Evolutionary conservation across 2,329 filamentous ascomycete species (phyloP), one percentile per base, ranked within the genome.

Genomic region (Pestalotiopsis sp.): DNA sequence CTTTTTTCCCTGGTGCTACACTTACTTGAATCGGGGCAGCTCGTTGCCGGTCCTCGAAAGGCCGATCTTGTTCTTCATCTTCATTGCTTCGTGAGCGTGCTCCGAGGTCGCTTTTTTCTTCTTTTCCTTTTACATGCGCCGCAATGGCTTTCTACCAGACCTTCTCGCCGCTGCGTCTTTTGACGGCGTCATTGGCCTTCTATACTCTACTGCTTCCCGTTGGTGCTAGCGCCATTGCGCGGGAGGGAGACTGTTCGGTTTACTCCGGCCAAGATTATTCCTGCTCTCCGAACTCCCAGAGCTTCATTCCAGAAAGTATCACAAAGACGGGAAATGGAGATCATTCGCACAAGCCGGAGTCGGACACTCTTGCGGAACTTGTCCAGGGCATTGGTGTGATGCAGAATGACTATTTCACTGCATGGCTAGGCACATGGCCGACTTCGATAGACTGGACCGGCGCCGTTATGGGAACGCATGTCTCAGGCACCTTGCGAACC

Each of bases 371-470:
- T 1, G 80, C 83, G 39, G 79, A 87, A 70, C 83, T 91, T 23
- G 82, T 92, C 61, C 79, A 86, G 63, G 92, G 93, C 5, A 84
- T 98, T 71, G 85, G 89, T 61, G 89, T 91, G 5, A 89, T 98
- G 85, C 94, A 98, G 78, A 84, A 88, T 66, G 83, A 86, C 31
- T 97, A 94, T 81, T 98, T 96, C 77, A 86, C 90, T 61, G 81
- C 91, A 4, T 92, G 92, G 86, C 83, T 92, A 45, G 94, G 93
- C 12, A 94, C 90, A 31, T 98, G 95, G 93, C 93, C 94, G 0
- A 85, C 86, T 1, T 88, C 93, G 39, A 98, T 97, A 75, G 95
- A 98, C 82, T 98, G 95, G 95, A 98, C 95, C 0, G 91, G 91
- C 20, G 95, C 95, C 3, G 93, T 98, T 9, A 84, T 93, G 73